Base-by-base conservation (phyloP, 805 yeast genomes). In the Gaillardinia entomophila region DNA sequence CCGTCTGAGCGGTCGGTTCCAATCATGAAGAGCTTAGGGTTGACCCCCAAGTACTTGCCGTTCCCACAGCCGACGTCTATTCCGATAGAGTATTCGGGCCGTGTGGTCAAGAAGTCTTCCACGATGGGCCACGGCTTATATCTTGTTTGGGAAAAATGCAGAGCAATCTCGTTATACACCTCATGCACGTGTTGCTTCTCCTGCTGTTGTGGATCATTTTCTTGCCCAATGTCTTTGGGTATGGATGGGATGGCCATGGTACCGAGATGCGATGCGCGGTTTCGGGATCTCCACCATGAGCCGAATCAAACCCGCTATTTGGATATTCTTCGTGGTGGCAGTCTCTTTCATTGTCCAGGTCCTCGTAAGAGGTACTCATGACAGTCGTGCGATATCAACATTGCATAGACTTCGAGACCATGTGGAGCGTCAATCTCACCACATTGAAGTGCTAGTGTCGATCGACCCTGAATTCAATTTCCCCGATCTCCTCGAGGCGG, bases 121-220 rank as follows among this genome's bases (percentile, higher is more conserved):
- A 92, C 98, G 14, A 88, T 78, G 6, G 97, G 97, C 98, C 98
- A 92, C 17, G 97, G 97, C 63, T 84, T 90, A 60, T 89, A 92
- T 30, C 98, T 60, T 0, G 98, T 92, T 45, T 82, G 82, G 2
- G 97, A 89, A 55, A 92, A 92, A 55, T 92, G 98, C 7, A 79
- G 46, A 0, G 98, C 97, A 18, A 92, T 92, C 37, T 83, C 84
- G 51, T 92, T 85, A 62, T 92, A 92, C 8, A 92, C 95, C n/a
- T 75, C 73, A 55, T 92, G 98, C 1, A 92, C 98, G 49, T 75
- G 80, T 31, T 71, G 70, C 30, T 79, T 76, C 50, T 92, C 98
- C 53, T 78, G 82, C 8, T 51, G 43, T 23, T 63, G 66, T 1
- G 87, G 79, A 14, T 69, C 68, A n/a, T 46, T 36, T 7, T 35